phyloP scores from a whole-genome alignment of 106 monocot genomes.

The Dioscorea alata region DNA sequence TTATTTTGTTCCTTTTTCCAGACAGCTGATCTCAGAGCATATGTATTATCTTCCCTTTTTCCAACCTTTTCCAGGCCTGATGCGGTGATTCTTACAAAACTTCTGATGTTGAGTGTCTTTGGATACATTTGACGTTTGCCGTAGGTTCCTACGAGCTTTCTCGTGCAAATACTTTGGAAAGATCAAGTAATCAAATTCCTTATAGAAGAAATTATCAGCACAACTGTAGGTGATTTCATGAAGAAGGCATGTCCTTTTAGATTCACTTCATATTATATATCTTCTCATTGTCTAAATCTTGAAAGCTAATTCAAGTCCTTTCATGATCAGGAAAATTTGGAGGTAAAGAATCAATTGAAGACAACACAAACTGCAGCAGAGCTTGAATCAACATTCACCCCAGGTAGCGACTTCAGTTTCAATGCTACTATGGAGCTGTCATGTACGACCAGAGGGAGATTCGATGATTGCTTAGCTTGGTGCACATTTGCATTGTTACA shows the following conservation, averaged over 20 bases:
- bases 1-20: too few species aligned
- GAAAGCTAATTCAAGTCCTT: not conserved
- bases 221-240: conserved; percentile 45
- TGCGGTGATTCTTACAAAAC: too few species aligned
- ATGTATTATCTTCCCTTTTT: too few species aligned
- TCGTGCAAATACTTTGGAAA: conserved; percentile 56
- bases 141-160: conserved; percentile 75
- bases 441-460: too few species aligned
- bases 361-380: conserved; percentile 53
- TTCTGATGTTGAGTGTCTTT: too few species aligned
- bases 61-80: too few species aligned
- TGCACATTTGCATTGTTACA: too few species aligned
- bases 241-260: conserved; percentile 32
- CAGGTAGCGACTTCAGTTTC: conserved; percentile 52
- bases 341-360: conserved; percentile 41
- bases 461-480: too few species aligned
- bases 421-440: conserved; percentile 54
- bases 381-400: conserved; percentile 49
- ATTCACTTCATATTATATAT: not conserved
- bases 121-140: not conserved
- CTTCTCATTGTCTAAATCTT: not conserved
- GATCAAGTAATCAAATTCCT: conserved; percentile 71
- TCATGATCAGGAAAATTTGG: conserved; percentile 43
- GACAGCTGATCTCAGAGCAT: too few species aligned
- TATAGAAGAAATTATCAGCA: conserved; percentile 62